A percentile compares a stretch with the other conserved stretches of the same genome.
Conservation (phyloP, 2,329 filamentous ascomycete genomes). For the Neophaeococcomyces mojaviensis region DNA sequence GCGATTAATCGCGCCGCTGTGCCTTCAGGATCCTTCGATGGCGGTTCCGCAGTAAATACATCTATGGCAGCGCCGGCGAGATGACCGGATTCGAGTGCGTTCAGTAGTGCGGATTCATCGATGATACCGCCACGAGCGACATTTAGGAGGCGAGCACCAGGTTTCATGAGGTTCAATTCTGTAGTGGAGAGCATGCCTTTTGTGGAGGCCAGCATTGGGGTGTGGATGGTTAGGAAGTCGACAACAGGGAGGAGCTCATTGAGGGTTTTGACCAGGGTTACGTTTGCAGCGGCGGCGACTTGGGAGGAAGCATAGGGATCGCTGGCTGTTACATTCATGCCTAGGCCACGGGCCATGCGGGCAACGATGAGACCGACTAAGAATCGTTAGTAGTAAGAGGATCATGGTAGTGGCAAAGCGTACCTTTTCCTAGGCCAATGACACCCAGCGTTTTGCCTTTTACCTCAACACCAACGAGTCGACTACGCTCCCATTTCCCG, state of each 20-base stretch:
- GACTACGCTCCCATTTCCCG: conserved; percentile 68
- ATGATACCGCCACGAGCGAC: conserved; percentile 74
- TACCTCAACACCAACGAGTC: conserved; percentile 69
- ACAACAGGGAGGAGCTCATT: conserved; percentile 56
- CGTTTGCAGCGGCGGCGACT: conserved; percentile 61
- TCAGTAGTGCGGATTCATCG: conserved; percentile 65
- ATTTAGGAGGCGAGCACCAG: conserved; percentile 65
- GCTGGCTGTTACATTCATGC: conserved; percentile 66
- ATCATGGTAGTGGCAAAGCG: background rate
- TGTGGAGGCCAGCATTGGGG: conserved; percentile 69
- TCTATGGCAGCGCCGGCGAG: conserved; percentile 73
- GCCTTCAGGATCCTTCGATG: conserved; percentile 48
- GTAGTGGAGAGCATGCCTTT: conserved; percentile 62
- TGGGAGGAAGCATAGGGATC: conserved; percentile 71
- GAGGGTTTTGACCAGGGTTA: conserved; percentile 53
- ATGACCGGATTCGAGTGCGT: conserved; percentile 60
- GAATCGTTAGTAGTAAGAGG: background rate
- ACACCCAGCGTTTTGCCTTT: conserved; percentile 70
- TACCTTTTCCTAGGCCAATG: conserved; percentile 71
- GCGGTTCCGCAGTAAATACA: conserved; percentile 71
- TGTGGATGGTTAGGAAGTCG: conserved; percentile 76
- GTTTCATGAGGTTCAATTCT: conserved; percentile 65
- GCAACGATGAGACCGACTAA: conserved; percentile 69
- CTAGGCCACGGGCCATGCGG: conserved; percentile 67
- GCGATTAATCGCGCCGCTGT: conserved; percentile 56